Conservation (phyloP, 371 early-diverging fungal genomes). For the Fennellomyces sp. region DNA sequence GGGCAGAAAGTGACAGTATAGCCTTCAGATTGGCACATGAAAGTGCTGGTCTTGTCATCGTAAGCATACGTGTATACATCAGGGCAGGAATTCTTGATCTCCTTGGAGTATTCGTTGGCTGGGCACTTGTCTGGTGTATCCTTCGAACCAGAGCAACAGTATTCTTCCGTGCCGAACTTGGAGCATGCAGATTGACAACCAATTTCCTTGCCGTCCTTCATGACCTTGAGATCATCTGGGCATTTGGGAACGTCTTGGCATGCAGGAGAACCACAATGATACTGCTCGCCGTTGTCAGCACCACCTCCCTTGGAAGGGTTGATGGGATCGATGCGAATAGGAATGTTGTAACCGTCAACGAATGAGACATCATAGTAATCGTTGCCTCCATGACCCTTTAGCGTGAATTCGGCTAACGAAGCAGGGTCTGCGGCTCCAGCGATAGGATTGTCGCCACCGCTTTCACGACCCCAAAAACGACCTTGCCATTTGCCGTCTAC, state of each 20-base stretch:
- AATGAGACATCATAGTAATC: constrained; percentile 48
- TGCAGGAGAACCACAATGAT: constrained; percentile 26
- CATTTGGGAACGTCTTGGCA: constrained; percentile 35
- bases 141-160: constrained; percentile 37
- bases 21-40: constrained; percentile 32
- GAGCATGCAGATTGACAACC: constrained; percentile 39
- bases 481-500: constrained; percentile 34
- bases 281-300: constrained; percentile 6
- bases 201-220: constrained; percentile 18
- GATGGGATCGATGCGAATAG: constrained; percentile 30
- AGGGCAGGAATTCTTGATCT: constrained; percentile 34
- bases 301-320: constrained; percentile 14
- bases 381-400: constrained; percentile 23
- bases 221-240: constrained; percentile 26
- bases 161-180: constrained; percentile 25
- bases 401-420: constrained; percentile 43
- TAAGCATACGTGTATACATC: constrained; percentile 51
- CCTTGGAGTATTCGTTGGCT: constrained; percentile 28
- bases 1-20: constrained; percentile 50
- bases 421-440: constrained; percentile 29
- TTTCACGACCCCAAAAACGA: constrained; percentile 36
- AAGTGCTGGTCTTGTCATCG: constrained; percentile 51
- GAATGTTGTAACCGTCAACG: constrained; percentile 49
- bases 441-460: constrained; percentile 14
- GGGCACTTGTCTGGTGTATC: constrained; percentile 30